Evolutionary conservation across 2,329 filamentous ascomycete species (phyloP).

Genomic region (Pochonia chlamydosporia): DNA sequence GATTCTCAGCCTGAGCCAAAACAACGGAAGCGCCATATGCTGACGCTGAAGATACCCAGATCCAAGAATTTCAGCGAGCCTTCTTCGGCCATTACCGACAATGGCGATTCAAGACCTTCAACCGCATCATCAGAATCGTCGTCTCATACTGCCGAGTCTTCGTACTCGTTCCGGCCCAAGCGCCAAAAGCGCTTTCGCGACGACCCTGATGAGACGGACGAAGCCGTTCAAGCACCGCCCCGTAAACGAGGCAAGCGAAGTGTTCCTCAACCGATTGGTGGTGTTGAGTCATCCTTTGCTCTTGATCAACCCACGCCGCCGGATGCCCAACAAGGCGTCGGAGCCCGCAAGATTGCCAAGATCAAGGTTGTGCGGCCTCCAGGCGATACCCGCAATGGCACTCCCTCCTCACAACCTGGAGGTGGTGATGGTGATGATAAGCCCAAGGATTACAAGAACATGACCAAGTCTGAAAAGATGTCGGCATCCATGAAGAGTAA

Average conservation of each 20-base stretch:
- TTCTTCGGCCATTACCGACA: constrained; percentile 29
- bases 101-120: constrained; percentile 44
- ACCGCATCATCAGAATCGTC: constrained; percentile 49
- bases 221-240: constrained; percentile 27
- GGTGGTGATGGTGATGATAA: constrained; percentile 32
- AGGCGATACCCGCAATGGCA: constrained; percentile 22
- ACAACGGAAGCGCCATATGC: constrained; percentile 23
- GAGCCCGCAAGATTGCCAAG: constrained; percentile 29
- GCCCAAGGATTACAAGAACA: constrained; percentile 51
- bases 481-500: constrained; percentile 60
- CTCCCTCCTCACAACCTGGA: constrained; percentile 17
- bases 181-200: constrained; percentile 48
- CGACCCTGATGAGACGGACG: constrained; percentile 37
- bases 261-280: constrained; percentile 9
- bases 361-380: constrained; percentile 31
- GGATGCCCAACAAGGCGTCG: constrained; percentile 15
- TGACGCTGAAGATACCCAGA: constrained; percentile 35
- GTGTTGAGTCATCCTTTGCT: constrained; percentile 10
- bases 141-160: constrained; percentile 42
- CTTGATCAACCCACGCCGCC: constrained; percentile 14
- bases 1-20: constrained; percentile 19
- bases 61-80: constrained; percentile 33
- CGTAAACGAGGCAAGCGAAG: constrained; percentile 31
- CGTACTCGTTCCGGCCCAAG: constrained; percentile 49
- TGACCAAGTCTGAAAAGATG: constrained; percentile 63